phyloP scores from a whole-genome alignment of 805 yeast species.

The Vanderwaltozyma yarrowii region DNA sequence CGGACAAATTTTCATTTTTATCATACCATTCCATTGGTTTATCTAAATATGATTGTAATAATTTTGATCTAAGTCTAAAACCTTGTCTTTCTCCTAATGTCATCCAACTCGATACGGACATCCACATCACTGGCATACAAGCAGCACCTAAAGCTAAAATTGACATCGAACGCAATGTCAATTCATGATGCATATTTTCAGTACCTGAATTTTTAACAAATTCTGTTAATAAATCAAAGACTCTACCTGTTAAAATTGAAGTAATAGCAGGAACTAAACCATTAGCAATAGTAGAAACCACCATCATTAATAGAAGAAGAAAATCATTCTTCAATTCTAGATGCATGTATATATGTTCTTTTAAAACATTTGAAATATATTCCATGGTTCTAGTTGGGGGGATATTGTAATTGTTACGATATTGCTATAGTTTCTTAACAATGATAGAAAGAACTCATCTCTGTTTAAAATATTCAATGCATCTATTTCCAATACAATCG shows the following conservation, averaged over 20 bases:
- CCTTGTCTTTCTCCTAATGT: slow-evolving; percentile 64
- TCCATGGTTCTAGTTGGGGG: background rate
- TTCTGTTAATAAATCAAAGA: slow-evolving; percentile 40
- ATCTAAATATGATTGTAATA: slow-evolving; percentile 37
- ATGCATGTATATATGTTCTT: slow-evolving; percentile 16
- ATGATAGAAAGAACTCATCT: too few relatives aligned
- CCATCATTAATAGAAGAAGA: slow-evolving; percentile 20
- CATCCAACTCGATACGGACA: slow-evolving; percentile 53
- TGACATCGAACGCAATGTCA: slow-evolving; percentile 32
- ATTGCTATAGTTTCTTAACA: too few relatives aligned
- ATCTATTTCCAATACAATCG: too few relatives aligned
- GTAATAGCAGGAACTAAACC: slow-evolving; percentile 51
- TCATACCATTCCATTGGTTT: slow-evolving; percentile 57
- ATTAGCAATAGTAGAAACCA: slow-evolving; percentile 35
- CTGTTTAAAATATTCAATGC: too few relatives aligned
- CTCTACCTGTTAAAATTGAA: slow-evolving; percentile 55
- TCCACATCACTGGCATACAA: slow-evolving; percentile 38
- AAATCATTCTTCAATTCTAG: slow-evolving; percentile 17
- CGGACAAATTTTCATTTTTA: slow-evolving; percentile 41
- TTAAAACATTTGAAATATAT: background rate
- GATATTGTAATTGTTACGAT: background rate
- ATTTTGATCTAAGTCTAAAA: slow-evolving; percentile 37
- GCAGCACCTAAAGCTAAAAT: slow-evolving; percentile 40
- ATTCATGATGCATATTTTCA: slow-evolving; percentile 14
- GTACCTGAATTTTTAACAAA: slow-evolving; percentile 14